phyloP scores from a whole-genome alignment of 257 asterid genomes.

The Salvia splendens region DNA sequence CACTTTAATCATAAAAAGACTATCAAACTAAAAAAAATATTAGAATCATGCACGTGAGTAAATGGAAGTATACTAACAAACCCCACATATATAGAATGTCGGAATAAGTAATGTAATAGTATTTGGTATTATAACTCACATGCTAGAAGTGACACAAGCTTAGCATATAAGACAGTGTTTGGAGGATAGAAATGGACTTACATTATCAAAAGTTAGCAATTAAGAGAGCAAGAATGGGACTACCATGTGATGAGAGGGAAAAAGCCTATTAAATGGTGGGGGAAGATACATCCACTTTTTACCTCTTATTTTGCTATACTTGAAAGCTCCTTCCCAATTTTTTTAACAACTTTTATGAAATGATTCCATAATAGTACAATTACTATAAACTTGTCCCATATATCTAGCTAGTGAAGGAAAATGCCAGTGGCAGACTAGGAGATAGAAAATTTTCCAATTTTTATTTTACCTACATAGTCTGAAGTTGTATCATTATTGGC shows the following conservation, averaged over 20 bases:
- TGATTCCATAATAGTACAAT: too few species aligned
- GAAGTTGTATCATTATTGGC: slow-evolving; percentile 3
- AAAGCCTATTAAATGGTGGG: slow-evolving; percentile 18
- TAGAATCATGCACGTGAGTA: too few species aligned
- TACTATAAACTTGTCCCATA: too few species aligned
- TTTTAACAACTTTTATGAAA: neutral
- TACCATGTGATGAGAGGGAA: slow-evolving; percentile 37
- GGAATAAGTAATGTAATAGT: too few species aligned
- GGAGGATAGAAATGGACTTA: slow-evolving; percentile 32
- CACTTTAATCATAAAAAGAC: too few species aligned
- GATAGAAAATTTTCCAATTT: too few species aligned
- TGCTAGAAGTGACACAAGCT: neutral
- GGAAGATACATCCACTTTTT: slow-evolving; percentile 27
- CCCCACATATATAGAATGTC: too few species aligned
- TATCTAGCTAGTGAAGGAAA: slow-evolving; percentile 3
- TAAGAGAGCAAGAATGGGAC: slow-evolving; percentile 27
- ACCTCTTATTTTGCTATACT: slow-evolving; percentile 22
- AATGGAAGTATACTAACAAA: too few species aligned
- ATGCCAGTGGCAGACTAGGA: neutral
- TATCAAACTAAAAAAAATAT: too few species aligned
- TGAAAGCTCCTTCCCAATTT: slow-evolving; percentile 16
- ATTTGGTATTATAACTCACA: neutral
- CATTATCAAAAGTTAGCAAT: slow-evolving; percentile 15
- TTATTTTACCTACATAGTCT: too few species aligned
- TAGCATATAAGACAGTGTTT: slow-evolving; percentile 3